These are phyloP conservation scores for Phytophthora europaea DNA, from an alignment of 352 stramenopile species.

Conservation along the genomic window DNA sequence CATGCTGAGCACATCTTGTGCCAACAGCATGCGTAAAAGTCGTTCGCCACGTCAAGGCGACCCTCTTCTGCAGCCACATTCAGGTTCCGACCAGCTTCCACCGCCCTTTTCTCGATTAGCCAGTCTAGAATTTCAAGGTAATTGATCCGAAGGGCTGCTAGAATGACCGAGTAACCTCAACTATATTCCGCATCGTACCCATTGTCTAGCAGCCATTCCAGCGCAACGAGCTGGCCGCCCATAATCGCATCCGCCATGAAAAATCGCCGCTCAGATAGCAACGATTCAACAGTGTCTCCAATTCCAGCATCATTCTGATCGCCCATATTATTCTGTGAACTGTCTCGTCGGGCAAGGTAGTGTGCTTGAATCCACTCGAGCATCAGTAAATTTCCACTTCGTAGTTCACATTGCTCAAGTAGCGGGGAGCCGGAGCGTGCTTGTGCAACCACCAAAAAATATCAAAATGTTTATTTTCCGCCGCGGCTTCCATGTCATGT, in stretches of 20 bases:
- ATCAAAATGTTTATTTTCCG: background rate
- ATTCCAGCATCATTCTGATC: background rate
- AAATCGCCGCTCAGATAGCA: background rate
- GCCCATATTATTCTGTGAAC: background rate
- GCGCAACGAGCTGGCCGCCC: background rate
- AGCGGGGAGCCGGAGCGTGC: background rate
- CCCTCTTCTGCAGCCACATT: background rate
- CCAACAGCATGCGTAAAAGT: background rate
- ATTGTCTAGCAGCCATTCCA: slow-evolving; percentile 2
- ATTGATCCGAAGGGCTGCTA: background rate
- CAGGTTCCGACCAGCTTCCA: background rate
- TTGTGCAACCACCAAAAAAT: background rate
- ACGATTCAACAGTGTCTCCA: too few relatives aligned
- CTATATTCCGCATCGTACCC: background rate
- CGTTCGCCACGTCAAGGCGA: background rate
- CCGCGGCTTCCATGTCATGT: background rate
- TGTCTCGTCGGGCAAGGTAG: background rate
- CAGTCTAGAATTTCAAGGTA: background rate
- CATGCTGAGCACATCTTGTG: background rate
- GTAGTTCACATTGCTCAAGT: background rate
- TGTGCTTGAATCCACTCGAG: background rate
- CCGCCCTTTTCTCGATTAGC: background rate
- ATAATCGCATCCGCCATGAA: background rate
- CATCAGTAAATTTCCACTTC: background rate
- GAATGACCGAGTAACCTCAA: background rate